Evolutionary conservation across 192 early-diverging fungal species (phyloP), one percentile per base, ranked within the genome.

Genomic region (Coemansia sp.): DNA sequence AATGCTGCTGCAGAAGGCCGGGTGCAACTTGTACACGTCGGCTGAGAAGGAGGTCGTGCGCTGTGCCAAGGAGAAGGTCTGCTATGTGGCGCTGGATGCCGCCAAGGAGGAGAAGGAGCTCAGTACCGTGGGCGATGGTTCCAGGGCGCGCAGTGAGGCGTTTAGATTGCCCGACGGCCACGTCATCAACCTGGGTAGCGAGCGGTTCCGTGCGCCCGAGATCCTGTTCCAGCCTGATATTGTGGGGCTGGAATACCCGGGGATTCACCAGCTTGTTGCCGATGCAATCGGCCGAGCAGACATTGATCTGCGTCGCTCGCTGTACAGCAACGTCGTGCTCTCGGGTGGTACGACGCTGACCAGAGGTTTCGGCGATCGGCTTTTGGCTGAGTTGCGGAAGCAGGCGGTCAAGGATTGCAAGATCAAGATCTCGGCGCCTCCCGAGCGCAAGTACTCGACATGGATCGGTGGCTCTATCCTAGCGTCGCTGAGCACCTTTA

Each of bases 401-500:
- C 72, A 92, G 52, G 89, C 93, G 5, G 63, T 92, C 32, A 93
- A 92, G 61, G 94, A 97, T 56, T 81, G 91, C 60, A 99, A 96
- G 78, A 94, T 99, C 67, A 96, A 93, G 67, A 96, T 99, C 55
- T 92, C 85, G 27, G 94, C 95, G 0, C 95, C 93, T 34, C 94
- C 92, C 22, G 96, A 99, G 80, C 87, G 96, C 51, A 97, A 94
- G 67, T 99, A 95, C 73, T 90, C 89, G 24, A 97, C 94, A 24
- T 99, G 96, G 95, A 94, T 97, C 58, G 96, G 94, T 46, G 94
- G 94, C 0, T 92, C 89, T 25, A 97, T 99, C 79, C 60, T 97
- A 38, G 94, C 93, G 6, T 89, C 90, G 9, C 81, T 97, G 50
- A 91, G 89, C 73, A 93, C 95, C n/a, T 98, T 98, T 80, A 95